These are phyloP conservation scores for Penicillium odoratum DNA, from an alignment of 495 filamentous ascomycete species.

Conservation along the genomic window DNA sequence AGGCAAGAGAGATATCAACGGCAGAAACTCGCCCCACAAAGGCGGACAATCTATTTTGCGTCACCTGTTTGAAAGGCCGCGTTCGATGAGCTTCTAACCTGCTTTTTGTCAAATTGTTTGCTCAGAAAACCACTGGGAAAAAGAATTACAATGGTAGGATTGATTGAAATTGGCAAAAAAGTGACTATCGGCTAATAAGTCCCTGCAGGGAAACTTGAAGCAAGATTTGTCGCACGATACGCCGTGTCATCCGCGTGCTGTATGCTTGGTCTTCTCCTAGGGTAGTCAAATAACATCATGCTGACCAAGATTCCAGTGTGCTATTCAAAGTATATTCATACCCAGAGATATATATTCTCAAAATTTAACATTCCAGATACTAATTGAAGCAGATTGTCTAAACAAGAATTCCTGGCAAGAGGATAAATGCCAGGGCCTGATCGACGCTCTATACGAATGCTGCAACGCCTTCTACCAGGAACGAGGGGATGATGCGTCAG, in stretches of 20 bases:
- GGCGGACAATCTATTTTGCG: conserved; percentile 48
- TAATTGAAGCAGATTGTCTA: conserved; percentile 65
- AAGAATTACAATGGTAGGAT: conserved; percentile 3
- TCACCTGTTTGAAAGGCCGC: conserved; percentile 17
- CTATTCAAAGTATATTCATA: conserved; percentile 72
- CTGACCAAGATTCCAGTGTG: conserved; percentile 56
- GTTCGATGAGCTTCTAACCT: conserved; percentile 13
- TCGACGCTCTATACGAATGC: conserved; percentile 94
- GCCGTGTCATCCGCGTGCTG: conserved; percentile 86
- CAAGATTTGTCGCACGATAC: conserved; percentile 73
- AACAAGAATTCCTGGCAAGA: conserved; percentile 84
- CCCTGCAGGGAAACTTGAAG: conserved; percentile 51
- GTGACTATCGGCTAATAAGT: conserved; percentile 2
- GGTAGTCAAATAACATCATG: not conserved
- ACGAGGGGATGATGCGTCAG: conserved; percentile 73
- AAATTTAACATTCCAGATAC: not conserved
- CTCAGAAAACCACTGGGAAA: conserved; percentile 2
- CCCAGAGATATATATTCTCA: not conserved
- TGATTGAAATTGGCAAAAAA: not conserved
- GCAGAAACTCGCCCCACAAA: conserved; percentile 31
- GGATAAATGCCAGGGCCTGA: conserved; percentile 73
- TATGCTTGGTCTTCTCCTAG: conserved; percentile 31
- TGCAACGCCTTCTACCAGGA: conserved; percentile 85
- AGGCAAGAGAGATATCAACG: conserved; percentile 23
- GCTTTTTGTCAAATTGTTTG: conserved; percentile 7